These are phyloP conservation scores for Primulina eburnea DNA, from an alignment of 257 asterid species.

Conservation along the genomic window DNA sequence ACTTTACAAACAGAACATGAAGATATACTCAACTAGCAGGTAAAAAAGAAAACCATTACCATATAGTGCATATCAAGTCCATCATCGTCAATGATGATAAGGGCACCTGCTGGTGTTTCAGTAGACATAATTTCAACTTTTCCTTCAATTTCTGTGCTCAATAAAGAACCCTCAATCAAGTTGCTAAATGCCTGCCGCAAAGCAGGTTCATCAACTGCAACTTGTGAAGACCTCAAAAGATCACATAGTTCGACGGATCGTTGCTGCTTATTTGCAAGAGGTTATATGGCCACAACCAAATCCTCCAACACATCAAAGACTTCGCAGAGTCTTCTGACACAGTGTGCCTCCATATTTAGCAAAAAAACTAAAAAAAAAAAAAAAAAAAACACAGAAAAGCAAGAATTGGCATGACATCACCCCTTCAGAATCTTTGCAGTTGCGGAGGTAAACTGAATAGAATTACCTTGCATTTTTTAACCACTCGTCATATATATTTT, in stretches of 20 bases:
- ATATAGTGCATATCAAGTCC: conserved; percentile 98
- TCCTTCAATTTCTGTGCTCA: conserved; percentile 78
- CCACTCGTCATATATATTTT: background rate
- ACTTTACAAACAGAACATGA: background rate
- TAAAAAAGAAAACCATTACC: conserved; percentile 46
- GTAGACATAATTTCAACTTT: conserved; percentile 65
- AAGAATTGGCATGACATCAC: conserved; percentile 7
- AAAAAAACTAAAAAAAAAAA: background rate
- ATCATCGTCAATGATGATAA: conserved; percentile 81
- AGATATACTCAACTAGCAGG: conserved; percentile 3
- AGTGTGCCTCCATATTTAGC: conserved; percentile 21
- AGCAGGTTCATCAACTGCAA: conserved; percentile 86
- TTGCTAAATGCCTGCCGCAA: conserved; percentile 93
- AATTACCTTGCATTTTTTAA: background rate
- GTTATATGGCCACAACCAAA: conserved; percentile 78
- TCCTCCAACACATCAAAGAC: conserved; percentile 63
- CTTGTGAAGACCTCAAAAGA: conserved; percentile 56
- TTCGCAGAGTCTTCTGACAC: conserved; percentile 61
- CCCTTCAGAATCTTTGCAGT: background rate
- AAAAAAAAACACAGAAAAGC: conserved; percentile 12
- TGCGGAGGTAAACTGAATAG: conserved; percentile 1
- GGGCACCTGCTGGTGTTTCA: conserved; percentile 84
- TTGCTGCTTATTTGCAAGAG: conserved; percentile 69
- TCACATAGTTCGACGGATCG: conserved; percentile 60
- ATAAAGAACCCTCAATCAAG: conserved; percentile 82